Base-by-base conservation (phyloP, 2,329 filamentous ascomycete genomes). In the Ophiostoma piceae region DNA sequence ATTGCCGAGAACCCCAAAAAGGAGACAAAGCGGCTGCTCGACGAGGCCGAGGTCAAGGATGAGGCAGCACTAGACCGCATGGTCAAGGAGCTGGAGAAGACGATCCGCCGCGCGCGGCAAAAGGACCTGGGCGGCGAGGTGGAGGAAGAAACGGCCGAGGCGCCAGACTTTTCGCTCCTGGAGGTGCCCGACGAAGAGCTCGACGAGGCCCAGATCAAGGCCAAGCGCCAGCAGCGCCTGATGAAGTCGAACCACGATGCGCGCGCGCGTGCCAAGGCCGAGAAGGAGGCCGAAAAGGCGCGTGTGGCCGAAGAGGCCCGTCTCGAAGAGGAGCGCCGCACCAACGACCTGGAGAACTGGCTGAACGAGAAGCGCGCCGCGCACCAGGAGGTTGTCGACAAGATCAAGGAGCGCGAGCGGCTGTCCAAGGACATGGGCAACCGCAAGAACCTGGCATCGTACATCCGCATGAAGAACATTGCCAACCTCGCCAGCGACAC, bases 391-490 rank as follows among this genome's bases (percentile, higher is more conserved):
- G 86, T 87, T 29, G 83, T 97, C 2, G 85, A 92, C 76, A 92
- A 88, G 79, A 96, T 99, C 79, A 97, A 96, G 79, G 94, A 98
- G 74, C 90, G 93, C 68, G 93, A 98, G 76, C 88, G 94, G 22
- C 86, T 97, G 72, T 97, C 97, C 81, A 92, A 93, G 62, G 95
- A 99, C 77, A 86, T 97, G 1, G 94, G 94, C 70, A 98, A 98
- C 80, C 91, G 95, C 77, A 99, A 99, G 79, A 97, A 94, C 0
- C 88, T 97, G 26, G 95, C 95, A 9, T 95, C 91, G 70, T 94
- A 98, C 79, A 96, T 96, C 80, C 91, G 95, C 73, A 99, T 99
- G 95, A 98, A 98, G 81, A 94, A 90, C 67, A 93, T 99, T 71
- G 95, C 95, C 71, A 97, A 97, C 76, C 88, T 99, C 1, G 95